Evolutionary conservation across 1,284 basidiomycete species (phyloP).

Genomic region (Neolentinus lepideus): DNA sequence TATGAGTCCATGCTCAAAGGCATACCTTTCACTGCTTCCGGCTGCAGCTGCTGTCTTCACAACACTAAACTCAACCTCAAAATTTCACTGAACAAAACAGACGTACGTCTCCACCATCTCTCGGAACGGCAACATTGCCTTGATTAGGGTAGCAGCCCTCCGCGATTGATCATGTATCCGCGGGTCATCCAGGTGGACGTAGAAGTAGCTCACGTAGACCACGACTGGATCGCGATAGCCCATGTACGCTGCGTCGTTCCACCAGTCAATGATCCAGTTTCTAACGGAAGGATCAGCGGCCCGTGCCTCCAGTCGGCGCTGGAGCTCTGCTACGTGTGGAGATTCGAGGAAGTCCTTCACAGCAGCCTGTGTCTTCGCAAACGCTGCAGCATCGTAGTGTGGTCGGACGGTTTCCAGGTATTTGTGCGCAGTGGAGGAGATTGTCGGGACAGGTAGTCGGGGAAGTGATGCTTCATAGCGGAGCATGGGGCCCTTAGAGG

Average conservation of each 20-base stretch:
- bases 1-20: constrained; percentile 96
- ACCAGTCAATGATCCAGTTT: constrained; percentile 96
- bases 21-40: constrained; percentile 78
- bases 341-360: constrained; percentile 72
- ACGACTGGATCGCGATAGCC: constrained; percentile 86
- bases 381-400: constrained; percentile 60
- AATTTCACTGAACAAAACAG: neutral
- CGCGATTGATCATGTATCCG: constrained; percentile 48
- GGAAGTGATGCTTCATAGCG: constrained; percentile 79
- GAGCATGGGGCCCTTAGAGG: constrained; percentile 63
- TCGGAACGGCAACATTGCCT: constrained; percentile 81
- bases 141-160: constrained; percentile 76
- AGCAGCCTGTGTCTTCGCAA: constrained; percentile 46
- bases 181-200: constrained; percentile 76
- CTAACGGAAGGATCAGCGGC: constrained; percentile 53
- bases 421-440: constrained; percentile 76
- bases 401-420: constrained; percentile 83
- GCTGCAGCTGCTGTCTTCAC: constrained; percentile 74
- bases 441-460: constrained; percentile 75
- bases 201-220: constrained; percentile 95
- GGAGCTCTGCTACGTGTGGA: constrained; percentile 69
- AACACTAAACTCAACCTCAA: neutral
- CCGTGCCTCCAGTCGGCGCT: constrained; percentile 71
- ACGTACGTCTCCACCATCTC: constrained; percentile 70
- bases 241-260: constrained; percentile 92